A percentile compares a stretch with the other conserved stretches of the same genome.
These are phyloP conservation scores for Hemileccinum impolitum DNA, from an alignment of 768 basidiomycete genomes.

Conservation along the genomic window DNA sequence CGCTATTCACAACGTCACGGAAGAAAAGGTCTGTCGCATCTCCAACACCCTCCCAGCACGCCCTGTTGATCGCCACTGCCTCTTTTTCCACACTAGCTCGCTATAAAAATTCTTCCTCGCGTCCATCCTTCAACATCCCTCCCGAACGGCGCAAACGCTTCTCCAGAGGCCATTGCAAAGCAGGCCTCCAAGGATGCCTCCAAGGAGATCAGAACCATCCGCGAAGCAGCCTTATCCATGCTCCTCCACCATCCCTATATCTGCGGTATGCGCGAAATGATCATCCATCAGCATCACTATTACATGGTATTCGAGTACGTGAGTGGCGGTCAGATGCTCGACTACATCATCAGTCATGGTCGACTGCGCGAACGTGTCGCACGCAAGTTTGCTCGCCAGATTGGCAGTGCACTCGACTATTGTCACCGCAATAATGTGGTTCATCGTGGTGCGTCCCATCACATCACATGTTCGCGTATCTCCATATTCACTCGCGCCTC, in stretches of 20 bases:
- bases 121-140: constrained; percentile 60
- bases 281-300: constrained; percentile 95
- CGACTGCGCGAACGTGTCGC: constrained; percentile 93
- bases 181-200: constrained; percentile 87
- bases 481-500: constrained; percentile 1
- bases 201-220: constrained; percentile 93
- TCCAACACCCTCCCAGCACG: background rate
- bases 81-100: constrained; percentile 54
- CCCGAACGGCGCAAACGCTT: constrained; percentile 42
- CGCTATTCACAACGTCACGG: constrained; percentile 81
- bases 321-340: constrained; percentile 98
- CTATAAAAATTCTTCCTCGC: constrained; percentile 98
- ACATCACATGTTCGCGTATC: constrained; percentile 1
- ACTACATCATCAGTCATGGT: constrained; percentile 99
- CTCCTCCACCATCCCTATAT: constrained; percentile 98
- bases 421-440: constrained; percentile 98
- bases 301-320: constrained; percentile 99
- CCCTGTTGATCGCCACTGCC: constrained; percentile 12
- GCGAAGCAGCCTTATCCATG: constrained; percentile 93
- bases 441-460: constrained; percentile 65
- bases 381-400: constrained; percentile 96
- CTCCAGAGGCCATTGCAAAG: constrained; percentile 62
- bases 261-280: constrained; percentile 99
- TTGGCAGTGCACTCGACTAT: constrained; percentile 93
- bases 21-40: constrained; percentile 75